These are phyloP conservation scores for Amniculicola lignicola DNA, from an alignment of 495 filamentous ascomycete species.

Conservation along the genomic window DNA sequence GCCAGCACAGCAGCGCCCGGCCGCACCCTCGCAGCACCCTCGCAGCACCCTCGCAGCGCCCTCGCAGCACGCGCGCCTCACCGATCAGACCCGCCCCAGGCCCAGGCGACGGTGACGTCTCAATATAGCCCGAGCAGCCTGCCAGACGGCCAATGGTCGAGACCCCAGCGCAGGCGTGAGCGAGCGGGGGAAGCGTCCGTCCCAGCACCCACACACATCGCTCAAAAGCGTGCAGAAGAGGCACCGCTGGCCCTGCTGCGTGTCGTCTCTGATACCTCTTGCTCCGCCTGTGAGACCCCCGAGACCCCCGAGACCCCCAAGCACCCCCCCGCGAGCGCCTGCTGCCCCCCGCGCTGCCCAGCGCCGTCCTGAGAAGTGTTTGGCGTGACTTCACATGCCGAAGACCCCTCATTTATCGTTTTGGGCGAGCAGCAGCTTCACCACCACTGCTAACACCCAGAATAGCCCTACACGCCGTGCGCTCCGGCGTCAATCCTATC, in stretches of 20 bases:
- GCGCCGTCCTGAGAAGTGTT: too few relatives aligned
- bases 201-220: conserved; percentile 2
- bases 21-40: background rate
- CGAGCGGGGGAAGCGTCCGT: conserved; percentile 4
- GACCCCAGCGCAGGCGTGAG: conserved; percentile 14
- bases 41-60: background rate
- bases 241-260: too few relatives aligned
- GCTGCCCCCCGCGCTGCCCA: background rate
- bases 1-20: background rate
- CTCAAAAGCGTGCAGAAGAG: too few relatives aligned
- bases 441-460: background rate
- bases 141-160: conserved; percentile 10
- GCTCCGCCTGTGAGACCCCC: too few relatives aligned
- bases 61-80: background rate
- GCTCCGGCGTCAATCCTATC: background rate
- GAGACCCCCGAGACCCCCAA: too few relatives aligned
- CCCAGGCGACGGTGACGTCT: background rate
- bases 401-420: conserved; percentile 13
- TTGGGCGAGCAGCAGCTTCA: background rate
- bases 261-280: too few relatives aligned
- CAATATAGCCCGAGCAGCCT: background rate
- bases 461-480: background rate
- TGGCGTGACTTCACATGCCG: conserved; percentile 6
- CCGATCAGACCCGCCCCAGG: conserved; percentile 3
- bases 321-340: background rate